Evolutionary conservation across 163 green algal species (phyloP).

Genomic region (Chlamydomonas reinhardtii): DNA sequence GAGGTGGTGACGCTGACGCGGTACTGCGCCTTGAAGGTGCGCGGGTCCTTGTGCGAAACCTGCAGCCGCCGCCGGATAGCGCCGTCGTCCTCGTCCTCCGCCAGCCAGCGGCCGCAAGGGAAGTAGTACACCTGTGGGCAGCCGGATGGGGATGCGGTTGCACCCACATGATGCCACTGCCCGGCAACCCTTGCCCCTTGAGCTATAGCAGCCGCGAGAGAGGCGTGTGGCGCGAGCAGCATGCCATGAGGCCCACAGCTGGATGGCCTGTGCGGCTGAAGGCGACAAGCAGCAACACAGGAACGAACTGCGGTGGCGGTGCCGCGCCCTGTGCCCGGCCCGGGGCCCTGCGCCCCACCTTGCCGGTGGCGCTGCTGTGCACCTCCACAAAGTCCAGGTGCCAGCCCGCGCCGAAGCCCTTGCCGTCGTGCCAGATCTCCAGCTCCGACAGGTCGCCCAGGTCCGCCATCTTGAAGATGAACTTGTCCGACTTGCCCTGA

Average conservation of each 20-base stretch:
- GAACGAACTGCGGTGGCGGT: too few relatives aligned
- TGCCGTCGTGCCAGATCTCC: constrained; percentile 63
- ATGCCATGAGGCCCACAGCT: too few relatives aligned
- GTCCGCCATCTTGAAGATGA: constrained; percentile 59
- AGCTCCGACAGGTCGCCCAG: constrained; percentile 59
- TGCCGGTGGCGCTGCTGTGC: constrained; percentile 46
- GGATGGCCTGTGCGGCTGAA: too few relatives aligned
- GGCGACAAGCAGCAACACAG: too few relatives aligned
- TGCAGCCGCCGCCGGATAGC: constrained; percentile 47
- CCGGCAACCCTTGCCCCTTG: too few relatives aligned
- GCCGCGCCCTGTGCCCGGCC: too few relatives aligned
- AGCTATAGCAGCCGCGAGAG: too few relatives aligned
- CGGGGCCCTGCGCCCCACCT: constrained; percentile 30
- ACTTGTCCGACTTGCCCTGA: constrained; percentile 56
- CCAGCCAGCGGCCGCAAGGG: constrained; percentile 69
- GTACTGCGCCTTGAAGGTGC: constrained; percentile 55
- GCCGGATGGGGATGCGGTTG: too few relatives aligned
- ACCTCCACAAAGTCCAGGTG: constrained; percentile 67
- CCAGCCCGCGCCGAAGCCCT: constrained; percentile 61
- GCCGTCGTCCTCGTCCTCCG: constrained; percentile 62
- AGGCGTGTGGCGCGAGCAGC: too few relatives aligned
- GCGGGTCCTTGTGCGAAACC: constrained; percentile 53
- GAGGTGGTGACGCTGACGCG: constrained; percentile 57
- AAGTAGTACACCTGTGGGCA: constrained; percentile 65
- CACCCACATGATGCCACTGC: too few relatives aligned